Evolutionary conservation across 371 early-diverging fungal genomes (phyloP), one percentile per base, ranked within the genome.

Genomic region (Syncephalastrum contaminatum): DNA sequence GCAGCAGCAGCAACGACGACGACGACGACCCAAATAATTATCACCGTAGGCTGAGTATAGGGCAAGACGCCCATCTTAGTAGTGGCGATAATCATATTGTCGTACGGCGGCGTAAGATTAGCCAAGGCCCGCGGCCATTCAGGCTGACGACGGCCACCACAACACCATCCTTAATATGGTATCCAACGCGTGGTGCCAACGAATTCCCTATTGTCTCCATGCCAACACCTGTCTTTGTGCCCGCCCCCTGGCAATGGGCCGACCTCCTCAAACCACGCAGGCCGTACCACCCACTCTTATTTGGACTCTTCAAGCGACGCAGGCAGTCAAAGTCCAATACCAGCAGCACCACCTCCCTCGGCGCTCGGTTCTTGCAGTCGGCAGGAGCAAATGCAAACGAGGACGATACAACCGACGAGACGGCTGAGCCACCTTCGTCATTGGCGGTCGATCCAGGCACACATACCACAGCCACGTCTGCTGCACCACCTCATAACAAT

Each of bases 191-290:
- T n/a, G 24, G 25, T 30, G 55, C 49, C 43, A 30, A 43, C 25
- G 51, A 51, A 8, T 51, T 61, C 36, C 61, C 54, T 40, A 55
- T 55, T 18, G 36, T 48, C 13, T 43, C 56, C 50, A 51, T 58
- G 51, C 60, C 63, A n/a, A 43, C 56, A 21, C 67, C 67, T 4
- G 48, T 24, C 20, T 67, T 67, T 53, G 44, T 58, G 10, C 67
- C 67, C 8, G 54, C 67, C 21, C 63, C 63, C 19, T 67, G 67
- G 67, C 63, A 67, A 44, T 67, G 67, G 67, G 27, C 57, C 16
- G 67, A 67, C 48, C 51, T 67, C 4, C 41, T 67, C 15, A 62
- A 63, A 42, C 46, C 54, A 22, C 60, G 67, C 15, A 43, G 21
- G 41, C 67, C 67, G 15, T 67, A 56, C 36, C 56, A 56, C 8